Evolutionary conservation across 768 basidiomycete species (phyloP).

Genomic region (Pisolithus orientalis): DNA sequence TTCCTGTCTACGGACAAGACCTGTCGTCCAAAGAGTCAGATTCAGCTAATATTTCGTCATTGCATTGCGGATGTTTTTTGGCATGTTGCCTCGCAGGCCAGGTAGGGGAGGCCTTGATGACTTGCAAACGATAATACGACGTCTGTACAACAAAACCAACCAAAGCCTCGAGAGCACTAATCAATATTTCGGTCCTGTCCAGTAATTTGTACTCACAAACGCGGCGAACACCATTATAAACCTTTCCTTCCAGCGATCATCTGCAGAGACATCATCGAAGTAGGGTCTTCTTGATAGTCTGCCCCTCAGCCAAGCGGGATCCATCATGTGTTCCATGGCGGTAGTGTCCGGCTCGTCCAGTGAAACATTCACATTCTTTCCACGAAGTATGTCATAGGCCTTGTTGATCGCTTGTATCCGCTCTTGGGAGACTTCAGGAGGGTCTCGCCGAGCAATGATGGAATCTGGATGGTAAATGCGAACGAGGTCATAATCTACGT

Average conservation of each 20-base stretch:
- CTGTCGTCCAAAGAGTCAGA: not conserved
- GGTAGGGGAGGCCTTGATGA: slow-evolving; percentile 17
- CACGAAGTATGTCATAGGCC: slow-evolving; percentile 61
- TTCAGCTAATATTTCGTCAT: slow-evolving; percentile 20
- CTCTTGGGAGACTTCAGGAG: slow-evolving; percentile 48
- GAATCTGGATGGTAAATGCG: slow-evolving; percentile 77
- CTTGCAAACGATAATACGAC: slow-evolving; percentile 24
- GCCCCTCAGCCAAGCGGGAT: slow-evolving; percentile 39
- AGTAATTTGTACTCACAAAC: slow-evolving; percentile 31
- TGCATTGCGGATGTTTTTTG: slow-evolving; percentile 1
- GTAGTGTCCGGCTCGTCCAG: slow-evolving; percentile 11
- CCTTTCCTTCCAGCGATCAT: slow-evolving; percentile 66
- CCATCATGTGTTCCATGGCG: slow-evolving; percentile 15
- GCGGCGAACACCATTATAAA: slow-evolving; percentile 51
- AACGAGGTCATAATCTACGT: slow-evolving; percentile 71
- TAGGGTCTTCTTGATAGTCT: slow-evolving; percentile 35
- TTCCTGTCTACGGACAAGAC: not conserved
- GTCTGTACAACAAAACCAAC: slow-evolving; percentile 29
- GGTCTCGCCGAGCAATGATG: slow-evolving; percentile 32
- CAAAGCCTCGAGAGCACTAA: slow-evolving; percentile 22
- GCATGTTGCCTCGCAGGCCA: slow-evolving; percentile 3
- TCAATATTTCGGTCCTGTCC: not conserved
- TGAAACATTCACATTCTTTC: slow-evolving; percentile 31
- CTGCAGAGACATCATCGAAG: slow-evolving; percentile 36
- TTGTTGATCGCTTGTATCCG: slow-evolving; percentile 64